Base-by-base conservation (phyloP, 179 eudicot genomes). In the Patellifolia procumbens region DNA sequence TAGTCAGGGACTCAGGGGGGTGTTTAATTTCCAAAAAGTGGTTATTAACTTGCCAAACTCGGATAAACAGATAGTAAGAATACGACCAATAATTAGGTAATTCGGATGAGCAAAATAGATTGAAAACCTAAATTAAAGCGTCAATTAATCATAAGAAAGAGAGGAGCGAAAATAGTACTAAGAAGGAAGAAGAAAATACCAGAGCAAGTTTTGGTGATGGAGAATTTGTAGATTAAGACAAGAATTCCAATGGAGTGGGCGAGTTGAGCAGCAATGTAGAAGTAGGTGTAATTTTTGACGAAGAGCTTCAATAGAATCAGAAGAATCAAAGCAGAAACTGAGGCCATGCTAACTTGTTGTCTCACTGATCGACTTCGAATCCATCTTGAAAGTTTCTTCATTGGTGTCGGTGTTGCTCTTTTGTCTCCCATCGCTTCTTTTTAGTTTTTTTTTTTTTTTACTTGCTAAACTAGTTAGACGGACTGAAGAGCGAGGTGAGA, bases 331-430 rank as follows among this genome's bases (percentile, higher is more conserved):
- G 80, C 83, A 4, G 75, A 2, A 3, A 79, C 58, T 1, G 82
- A 73, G 1, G 78, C 92, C 74, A 92, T 49, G 39, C 79, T 65
- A 3, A 81, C 80, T 76, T 81, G 87, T 42, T 89, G 91, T 75
- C 84, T 84, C 77, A 82, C 81, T 22, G 92, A 83, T 77, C 88
- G 87, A 72, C 81, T 77, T 34, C 91, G 84, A 3, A 87, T 79
- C 97, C 94, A 92, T 70, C 74, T 73, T 0, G 63, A 32, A 0
- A 75, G 71, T 26, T 75, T 31, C 62, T 66, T 75, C 2, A 75
- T 62, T 12, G 72, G 29, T 28, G 78, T 35, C 26, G 78, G 59
- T 2, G 78, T 64, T 22, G 61, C 68, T 26, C 43, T 65, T 37
- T 35, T 64, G 31, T 62, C 43, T 1, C 78, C 78, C 78, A 74